Evolutionary conservation across 2,329 filamentous ascomycete genomes (phyloP).

Genomic region (Leptographium wingfieldii): DNA sequence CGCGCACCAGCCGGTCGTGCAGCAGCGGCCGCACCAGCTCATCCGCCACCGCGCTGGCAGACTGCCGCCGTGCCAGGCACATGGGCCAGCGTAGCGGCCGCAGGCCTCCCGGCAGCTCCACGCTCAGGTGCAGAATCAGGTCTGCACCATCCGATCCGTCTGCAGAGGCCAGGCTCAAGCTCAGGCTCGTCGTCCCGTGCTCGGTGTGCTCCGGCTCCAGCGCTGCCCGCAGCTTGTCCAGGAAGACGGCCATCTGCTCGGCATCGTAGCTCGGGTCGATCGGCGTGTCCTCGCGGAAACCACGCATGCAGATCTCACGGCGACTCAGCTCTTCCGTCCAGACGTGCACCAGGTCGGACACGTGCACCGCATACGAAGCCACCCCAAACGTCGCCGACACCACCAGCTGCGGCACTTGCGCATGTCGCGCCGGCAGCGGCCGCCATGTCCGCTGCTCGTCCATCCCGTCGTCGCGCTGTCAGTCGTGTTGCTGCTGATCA

Average conservation of each 20-base stretch:
- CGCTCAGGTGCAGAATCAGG: constrained; percentile 42
- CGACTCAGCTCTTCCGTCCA: constrained; percentile 57
- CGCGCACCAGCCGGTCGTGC: constrained; percentile 29
- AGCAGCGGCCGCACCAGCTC: constrained; percentile 40
- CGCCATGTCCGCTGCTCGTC: constrained; percentile 27
- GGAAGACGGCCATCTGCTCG: constrained; percentile 54
- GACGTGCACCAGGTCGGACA: constrained; percentile 63
- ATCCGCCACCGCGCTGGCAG: constrained; percentile 27
- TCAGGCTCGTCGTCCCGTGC: constrained; percentile 12
- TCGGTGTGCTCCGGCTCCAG: background rate
- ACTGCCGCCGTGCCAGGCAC: constrained; percentile 33
- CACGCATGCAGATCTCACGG: constrained; percentile 49
- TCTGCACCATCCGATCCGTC: constrained; percentile 19
- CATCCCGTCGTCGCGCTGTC: background rate
- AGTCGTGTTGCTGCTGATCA: background rate
- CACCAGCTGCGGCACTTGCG: constrained; percentile 45
- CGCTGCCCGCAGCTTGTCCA: constrained; percentile 32
- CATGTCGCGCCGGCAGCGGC: constrained; percentile 30
- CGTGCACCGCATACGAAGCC: constrained; percentile 46
- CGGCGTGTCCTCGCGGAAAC: constrained; percentile 48
- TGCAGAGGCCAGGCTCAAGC: constrained; percentile 12
- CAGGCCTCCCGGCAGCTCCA: constrained; percentile 49
- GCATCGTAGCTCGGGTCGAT: constrained; percentile 62
- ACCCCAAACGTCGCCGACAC: constrained; percentile 43
- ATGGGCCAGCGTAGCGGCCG: constrained; percentile 54